Base-by-base conservation (phyloP, 2,329 filamentous ascomycete genomes). In the Lithohypha guttulata region DNA sequence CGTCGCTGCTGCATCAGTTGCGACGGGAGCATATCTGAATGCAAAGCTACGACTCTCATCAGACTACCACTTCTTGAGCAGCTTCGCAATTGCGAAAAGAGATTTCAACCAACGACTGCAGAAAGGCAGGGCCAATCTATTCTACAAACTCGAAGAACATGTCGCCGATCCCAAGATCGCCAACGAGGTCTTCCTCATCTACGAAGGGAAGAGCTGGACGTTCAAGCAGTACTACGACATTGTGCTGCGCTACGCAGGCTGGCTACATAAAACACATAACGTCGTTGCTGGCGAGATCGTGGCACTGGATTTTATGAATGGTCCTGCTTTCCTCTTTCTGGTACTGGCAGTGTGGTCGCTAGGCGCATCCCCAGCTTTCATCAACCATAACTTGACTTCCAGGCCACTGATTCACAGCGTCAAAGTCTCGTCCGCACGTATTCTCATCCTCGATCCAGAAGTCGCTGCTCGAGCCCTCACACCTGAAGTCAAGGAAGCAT, bases 321-420 rank as follows among this genome's bases (percentile, higher is more conserved):
- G 77, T 27, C 77, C 84, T n/a, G 70, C 71, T 2, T 89, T 85
- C 53, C 53, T 89, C 19, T 83, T 87, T 55, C 46, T 93, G 6
- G 75, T 79, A 69, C 66, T 87, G 39, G 85, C 79, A 0, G 61
- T 93, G 21, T 93, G 84, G 84, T 76, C 79, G 20, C 76, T 93
- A 42, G 86, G 86, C 8, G 85, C 82, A 0, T 77, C 77, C 41
- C 84, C 85, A 0, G 85, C 85, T 0, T 84, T 91, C 51, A 81
- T 93, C 62, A 94, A 94, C 60, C 89, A 87, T 61, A 78, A 84
- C 55, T 64, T 93, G 34, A 70, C 72, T 0, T 79, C 77, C 9
- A 74, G 79, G 19, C 70, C 84, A 0, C 64, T 94, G 45, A 58
- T 73, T 2, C 85, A 94, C 59, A 89, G 82, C 49, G 66, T 93